Percentiles rank a stretch among this genome's conserved stretches.
These are phyloP conservation scores for Pseudogymnoascus sp. DNA, from an alignment of 2,329 filamentous ascomycete species.

Conservation along the genomic window DNA sequence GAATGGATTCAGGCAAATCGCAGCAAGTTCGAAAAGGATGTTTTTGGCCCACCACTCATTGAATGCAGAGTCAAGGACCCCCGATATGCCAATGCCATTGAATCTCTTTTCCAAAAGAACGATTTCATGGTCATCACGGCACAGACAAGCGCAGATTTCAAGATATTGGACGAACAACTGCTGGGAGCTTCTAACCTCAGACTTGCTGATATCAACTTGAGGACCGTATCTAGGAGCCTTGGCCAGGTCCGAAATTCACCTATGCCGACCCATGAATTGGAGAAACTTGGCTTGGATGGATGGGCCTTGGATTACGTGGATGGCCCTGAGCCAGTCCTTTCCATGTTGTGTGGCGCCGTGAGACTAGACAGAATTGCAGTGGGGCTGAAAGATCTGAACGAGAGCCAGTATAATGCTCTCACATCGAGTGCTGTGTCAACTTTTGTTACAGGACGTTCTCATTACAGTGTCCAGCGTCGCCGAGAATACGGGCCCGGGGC, in stretches of 20 bases:
- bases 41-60: conserved; percentile 61
- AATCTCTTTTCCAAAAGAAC: conserved; percentile 45
- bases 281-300: conserved; percentile 61
- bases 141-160: conserved; percentile 69
- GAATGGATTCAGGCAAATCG: conserved; percentile 73
- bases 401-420: conserved; percentile 63
- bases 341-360: conserved; percentile 76
- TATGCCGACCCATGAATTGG: conserved; percentile 48
- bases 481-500: conserved; percentile 73
- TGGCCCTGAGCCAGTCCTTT: conserved; percentile 75
- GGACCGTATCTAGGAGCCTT: conserved; percentile 34
- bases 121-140: conserved; percentile 62
- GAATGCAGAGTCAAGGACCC: conserved; percentile 57
- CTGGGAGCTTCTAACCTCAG: conserved; percentile 46
- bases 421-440: conserved; percentile 47
- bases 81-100: conserved; percentile 50
- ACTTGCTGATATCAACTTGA: conserved; percentile 65
- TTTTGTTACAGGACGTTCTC: conserved; percentile 63
- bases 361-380: conserved; percentile 64
- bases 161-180: conserved; percentile 55
- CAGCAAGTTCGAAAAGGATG: conserved; percentile 49
- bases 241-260: not conserved
- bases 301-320: conserved; percentile 73
- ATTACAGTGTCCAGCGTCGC: conserved; percentile 61
- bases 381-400: conserved; percentile 52